Percentiles rank a stretch among this genome's conserved stretches.
Evolutionary conservation across 345 rosid genomes (phyloP).

Genomic region (Linum tenue): DNA sequence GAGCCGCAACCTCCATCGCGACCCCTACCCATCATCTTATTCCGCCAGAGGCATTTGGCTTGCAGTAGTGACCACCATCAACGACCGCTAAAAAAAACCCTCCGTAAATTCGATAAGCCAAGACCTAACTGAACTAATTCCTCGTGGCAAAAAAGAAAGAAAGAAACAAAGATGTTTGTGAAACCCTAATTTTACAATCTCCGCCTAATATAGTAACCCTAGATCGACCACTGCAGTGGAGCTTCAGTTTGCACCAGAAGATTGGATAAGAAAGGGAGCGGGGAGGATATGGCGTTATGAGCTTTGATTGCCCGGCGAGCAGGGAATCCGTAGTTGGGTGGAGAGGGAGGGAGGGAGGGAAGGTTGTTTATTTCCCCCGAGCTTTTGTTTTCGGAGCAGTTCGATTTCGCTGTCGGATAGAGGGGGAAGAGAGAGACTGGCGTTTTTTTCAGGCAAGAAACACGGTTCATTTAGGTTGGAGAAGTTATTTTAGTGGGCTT

Average conservation of each 20-base stretch:
- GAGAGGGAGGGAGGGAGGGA: no score
- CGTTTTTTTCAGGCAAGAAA: slow-evolving; percentile 49
- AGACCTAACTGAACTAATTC: slow-evolving; percentile 12
- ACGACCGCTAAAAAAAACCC: slow-evolving; percentile 15
- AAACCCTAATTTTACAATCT: slow-evolving; percentile 22
- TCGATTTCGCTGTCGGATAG: slow-evolving; percentile 25
- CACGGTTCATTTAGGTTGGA: slow-evolving; percentile 27
- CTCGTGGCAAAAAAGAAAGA: slow-evolving; percentile 1
- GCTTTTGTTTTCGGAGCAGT: slow-evolving; percentile 2
- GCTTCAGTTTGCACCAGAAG: slow-evolving; percentile 5
- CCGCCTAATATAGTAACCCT: slow-evolving; percentile 24
- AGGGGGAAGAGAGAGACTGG: slow-evolving; percentile 27
- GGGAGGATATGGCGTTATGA: slow-evolving; percentile 9
- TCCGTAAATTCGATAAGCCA: slow-evolving; percentile 42
- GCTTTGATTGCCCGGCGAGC: slow-evolving; percentile 25
- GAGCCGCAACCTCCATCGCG: slow-evolving; percentile 80
- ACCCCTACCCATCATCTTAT: slow-evolving; percentile 84
- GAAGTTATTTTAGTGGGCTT: neutral
- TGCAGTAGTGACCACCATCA: slow-evolving; percentile 42
- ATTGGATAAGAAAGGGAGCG: neutral
- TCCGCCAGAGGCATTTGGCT: slow-evolving; percentile 61
- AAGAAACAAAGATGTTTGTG: neutral
- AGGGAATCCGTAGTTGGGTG: neutral
- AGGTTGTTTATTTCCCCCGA: neutral
- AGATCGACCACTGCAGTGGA: slow-evolving; percentile 13